Percentiles rank a stretch among this genome's conserved stretches.
Evolutionary conservation across 164 flowering plant species (phyloP).

Genomic region (Magnolia officinalis): DNA sequence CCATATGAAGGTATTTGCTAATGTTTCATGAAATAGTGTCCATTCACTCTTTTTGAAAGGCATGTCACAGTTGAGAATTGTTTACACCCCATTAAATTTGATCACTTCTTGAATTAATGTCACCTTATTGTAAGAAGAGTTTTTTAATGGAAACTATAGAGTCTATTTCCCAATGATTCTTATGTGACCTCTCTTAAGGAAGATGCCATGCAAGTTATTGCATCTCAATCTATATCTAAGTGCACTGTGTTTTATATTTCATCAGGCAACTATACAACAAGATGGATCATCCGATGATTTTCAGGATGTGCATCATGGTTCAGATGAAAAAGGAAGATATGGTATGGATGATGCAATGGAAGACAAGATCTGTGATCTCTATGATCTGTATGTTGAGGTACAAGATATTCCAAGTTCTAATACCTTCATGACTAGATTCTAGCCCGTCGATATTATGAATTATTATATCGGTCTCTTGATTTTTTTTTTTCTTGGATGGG

Average conservation of each 20-base stretch:
- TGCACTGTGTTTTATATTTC: background rate
- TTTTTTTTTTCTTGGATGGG: slow-evolving; percentile 39
- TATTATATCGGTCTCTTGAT: background rate
- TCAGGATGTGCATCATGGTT: slow-evolving; percentile 36
- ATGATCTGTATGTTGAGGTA: slow-evolving; percentile 91
- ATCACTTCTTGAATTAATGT: background rate
- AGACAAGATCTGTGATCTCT: slow-evolving; percentile 92
- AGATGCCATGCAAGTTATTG: background rate
- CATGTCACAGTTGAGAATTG: background rate
- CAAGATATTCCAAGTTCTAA: background rate
- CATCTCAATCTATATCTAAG: background rate
- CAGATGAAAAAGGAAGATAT: slow-evolving; percentile 55
- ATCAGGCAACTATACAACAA: slow-evolving; percentile 51
- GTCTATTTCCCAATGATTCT: background rate
- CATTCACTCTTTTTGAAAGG: background rate
- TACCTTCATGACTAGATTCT: background rate
- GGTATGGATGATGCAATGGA: slow-evolving; percentile 71
- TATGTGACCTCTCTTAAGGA: too few species aligned
- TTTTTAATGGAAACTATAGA: background rate
- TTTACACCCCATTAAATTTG: background rate
- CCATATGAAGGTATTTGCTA: background rate
- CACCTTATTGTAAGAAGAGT: background rate
- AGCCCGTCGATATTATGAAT: background rate
- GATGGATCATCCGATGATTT: slow-evolving; percentile 65
- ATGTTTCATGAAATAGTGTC: background rate